Percentiles rank a stretch among this genome's conserved stretches.
Evolutionary conservation across 2,329 filamentous ascomycete genomes (phyloP).

Genomic region (Verticillium isaacii): DNA sequence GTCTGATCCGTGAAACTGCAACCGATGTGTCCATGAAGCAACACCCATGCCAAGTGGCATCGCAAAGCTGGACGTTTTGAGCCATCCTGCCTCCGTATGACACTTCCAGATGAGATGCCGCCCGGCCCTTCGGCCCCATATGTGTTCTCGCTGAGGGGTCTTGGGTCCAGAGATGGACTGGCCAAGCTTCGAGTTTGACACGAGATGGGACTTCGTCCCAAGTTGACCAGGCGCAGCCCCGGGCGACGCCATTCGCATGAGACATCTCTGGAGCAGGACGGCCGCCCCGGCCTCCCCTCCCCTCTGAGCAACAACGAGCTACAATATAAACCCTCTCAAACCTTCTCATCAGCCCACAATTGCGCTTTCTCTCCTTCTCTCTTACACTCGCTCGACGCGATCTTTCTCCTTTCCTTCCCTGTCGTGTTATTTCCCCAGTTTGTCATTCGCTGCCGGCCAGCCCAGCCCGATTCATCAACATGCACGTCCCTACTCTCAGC

Average conservation of each 20-base stretch:
- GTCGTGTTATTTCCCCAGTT: neutral
- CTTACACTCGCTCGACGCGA: constrained; percentile 1
- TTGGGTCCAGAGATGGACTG: neutral
- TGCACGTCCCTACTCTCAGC: constrained; percentile 1
- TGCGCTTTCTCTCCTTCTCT: neutral
- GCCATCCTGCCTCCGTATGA: neutral
- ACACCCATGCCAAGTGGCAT: neutral
- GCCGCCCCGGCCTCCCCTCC: neutral
- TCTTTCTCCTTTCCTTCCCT: neutral
- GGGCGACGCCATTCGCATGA: neutral
- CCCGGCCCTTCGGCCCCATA: neutral
- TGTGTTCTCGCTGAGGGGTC: neutral
- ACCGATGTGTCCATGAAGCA: neutral
- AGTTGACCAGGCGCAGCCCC: neutral
- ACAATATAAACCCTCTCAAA: constrained; percentile 4
- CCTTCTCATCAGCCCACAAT: constrained; percentile 1
- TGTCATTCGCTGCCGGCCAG: constrained; percentile 4
- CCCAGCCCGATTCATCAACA: neutral
- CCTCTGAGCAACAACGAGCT: neutral
- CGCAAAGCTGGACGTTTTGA: neutral
- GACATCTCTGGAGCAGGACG: neutral
- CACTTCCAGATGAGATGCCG: neutral
- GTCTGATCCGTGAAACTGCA: neutral
- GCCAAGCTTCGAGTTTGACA: neutral
- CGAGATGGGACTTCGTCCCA: neutral